phyloP scores from a whole-genome alignment of 371 early-diverging fungal species.

The Blastocladiella emersonii region DNA sequence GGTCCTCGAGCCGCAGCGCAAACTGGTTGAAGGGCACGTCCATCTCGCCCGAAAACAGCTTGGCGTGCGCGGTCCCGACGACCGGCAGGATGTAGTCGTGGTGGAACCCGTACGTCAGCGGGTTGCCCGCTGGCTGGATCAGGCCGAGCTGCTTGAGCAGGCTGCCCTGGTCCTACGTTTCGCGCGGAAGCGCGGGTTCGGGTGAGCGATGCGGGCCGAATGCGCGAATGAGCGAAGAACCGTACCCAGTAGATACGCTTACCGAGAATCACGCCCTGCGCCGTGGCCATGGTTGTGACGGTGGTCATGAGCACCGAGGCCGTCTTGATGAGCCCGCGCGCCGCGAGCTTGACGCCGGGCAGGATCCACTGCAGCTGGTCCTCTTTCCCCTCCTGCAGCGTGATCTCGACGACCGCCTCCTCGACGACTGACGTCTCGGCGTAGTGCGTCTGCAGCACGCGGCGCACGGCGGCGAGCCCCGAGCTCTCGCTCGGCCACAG shows the following conservation, averaged over 20 bases:
- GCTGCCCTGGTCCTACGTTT: not conserved
- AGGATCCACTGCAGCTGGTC: conserved; percentile 1
- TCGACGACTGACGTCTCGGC: not conserved
- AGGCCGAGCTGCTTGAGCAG: not conserved
- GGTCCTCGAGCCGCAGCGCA: not conserved
- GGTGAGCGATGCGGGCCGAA: no score
- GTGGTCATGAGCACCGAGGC: not conserved
- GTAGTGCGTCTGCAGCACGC: not conserved
- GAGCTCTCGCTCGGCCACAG: not conserved
- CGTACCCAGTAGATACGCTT: not conserved
- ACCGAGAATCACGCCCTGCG: not conserved
- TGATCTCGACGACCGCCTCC: not conserved
- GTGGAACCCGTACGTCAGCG: not conserved
- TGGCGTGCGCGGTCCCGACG: not conserved
- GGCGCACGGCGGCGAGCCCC: not conserved
- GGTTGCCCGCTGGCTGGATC: not conserved
- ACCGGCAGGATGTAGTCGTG: not conserved
- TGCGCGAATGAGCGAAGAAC: no score
- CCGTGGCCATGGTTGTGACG: not conserved
- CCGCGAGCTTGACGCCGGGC: not conserved
- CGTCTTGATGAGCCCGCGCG: not conserved
- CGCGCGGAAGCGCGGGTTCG: no score
- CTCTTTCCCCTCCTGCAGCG: not conserved
- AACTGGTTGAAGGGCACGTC: not conserved
- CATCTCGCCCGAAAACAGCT: not conserved